Evolutionary conservation across 495 filamentous ascomycete species (phyloP), one percentile per base, ranked within the genome.

Genomic region (Xylaria scruposa): DNA sequence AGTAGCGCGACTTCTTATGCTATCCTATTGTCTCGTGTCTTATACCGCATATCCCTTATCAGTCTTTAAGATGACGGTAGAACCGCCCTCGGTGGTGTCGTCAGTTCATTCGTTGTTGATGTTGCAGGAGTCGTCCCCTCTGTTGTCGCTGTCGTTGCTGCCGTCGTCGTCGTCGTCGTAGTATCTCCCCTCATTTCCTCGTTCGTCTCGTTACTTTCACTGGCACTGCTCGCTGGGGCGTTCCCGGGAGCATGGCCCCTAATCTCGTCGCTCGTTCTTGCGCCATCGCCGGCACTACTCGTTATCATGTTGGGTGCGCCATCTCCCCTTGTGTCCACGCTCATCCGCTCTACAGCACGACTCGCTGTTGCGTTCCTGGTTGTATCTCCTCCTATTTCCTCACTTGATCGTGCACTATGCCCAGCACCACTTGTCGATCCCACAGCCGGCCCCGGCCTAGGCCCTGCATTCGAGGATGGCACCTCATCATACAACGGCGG

Each of bases 401-500:
- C 51, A 12, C 63, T 53, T 4, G 13, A 13, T 21, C 63, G 15
- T 7, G 29, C 44, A 36, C 36, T 21, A 36, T 66, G 17, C 4
- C 46, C 3, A 8, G 29, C 46, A 38, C 19, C 8, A 53, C 63
- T 53, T 8, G 29, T 46, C 17, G 62, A 21, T 10, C 24, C 44
- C 5, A 1, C 7, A 21, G 62, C 44, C 9, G 44, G 15, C 19
- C 49, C 21, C 10, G 33, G 3, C 46, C n/a, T 2, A n/a, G 21
- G 3, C 26, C 40, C 24, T 0, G 40, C 21, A 36, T 26, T 5
- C 1, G 62, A 12, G 7, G 51, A 17, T 4, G 70, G 69, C 21
- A 60, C 49, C 36, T 71, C 75, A 5, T 71, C 77, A 47, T 79
- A 79, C 17, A 53, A 12, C 15, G 77, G 77, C 21, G 69, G 74